A percentile compares a stretch with the other conserved stretches of the same genome.
These are phyloP conservation scores for Oleoguttula mirabilis DNA, from an alignment of 495 filamentous ascomycete species.

Conservation along the genomic window DNA sequence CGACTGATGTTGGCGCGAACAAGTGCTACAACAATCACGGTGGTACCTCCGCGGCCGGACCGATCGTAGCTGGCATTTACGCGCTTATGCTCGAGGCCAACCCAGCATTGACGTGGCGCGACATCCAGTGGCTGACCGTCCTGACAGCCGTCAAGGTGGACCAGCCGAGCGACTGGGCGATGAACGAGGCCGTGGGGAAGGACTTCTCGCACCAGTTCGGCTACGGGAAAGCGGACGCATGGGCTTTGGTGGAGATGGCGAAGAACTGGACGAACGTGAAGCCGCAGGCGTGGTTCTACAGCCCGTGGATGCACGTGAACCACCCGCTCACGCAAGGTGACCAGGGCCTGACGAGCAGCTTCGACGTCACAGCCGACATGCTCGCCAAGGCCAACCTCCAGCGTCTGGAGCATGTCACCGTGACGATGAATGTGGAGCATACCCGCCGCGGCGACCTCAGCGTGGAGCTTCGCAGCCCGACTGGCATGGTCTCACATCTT, in stretches of 20 bases:
- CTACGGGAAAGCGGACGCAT: conserved; percentile 88
- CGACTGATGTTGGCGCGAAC: conserved; percentile 84
- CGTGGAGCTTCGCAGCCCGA: conserved; percentile 80
- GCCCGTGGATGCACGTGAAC: conserved; percentile 84
- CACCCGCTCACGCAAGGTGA: conserved; percentile 78
- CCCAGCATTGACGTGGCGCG: conserved; percentile 84
- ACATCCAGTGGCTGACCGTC: conserved; percentile 83
- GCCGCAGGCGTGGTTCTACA: conserved; percentile 91
- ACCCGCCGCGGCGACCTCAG: conserved; percentile 78
- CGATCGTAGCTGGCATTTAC: conserved; percentile 79
- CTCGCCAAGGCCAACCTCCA: conserved; percentile 71
- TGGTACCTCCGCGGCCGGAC: conserved; percentile 93
- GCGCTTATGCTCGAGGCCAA: conserved; percentile 82
- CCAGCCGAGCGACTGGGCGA: conserved; percentile 66
- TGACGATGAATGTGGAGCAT: conserved; percentile 93
- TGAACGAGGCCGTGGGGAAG: conserved; percentile 58
- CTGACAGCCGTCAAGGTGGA: conserved; percentile 72
- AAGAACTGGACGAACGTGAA: conserved; percentile 81
- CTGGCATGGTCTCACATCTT: conserved; percentile 71
- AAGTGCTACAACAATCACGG: conserved; percentile 68
- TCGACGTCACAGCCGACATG: conserved; percentile 64
- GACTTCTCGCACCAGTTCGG: conserved; percentile 89
- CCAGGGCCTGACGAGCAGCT: conserved; percentile 62
- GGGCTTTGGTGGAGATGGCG: conserved; percentile 71
- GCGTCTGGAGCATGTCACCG: conserved; percentile 81